Evolutionary conservation across 129 eudicot genomes (phyloP).

Genomic region (Flaveria linearis): DNA sequence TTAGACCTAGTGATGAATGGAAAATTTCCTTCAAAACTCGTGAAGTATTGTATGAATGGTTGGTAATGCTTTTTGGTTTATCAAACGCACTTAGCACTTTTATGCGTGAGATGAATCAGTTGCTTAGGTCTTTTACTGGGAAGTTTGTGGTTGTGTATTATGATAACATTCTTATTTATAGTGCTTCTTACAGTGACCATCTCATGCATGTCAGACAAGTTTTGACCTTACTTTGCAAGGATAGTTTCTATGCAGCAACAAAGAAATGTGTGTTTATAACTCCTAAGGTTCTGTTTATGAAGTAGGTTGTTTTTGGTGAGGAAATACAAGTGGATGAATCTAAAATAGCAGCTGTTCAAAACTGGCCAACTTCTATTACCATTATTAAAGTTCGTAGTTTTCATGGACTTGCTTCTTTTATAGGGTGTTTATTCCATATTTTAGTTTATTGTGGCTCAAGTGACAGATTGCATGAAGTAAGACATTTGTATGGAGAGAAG

Average conservation of each 20-base stretch:
- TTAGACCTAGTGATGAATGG: neutral
- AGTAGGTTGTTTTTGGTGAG: no score
- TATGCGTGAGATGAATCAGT: neutral
- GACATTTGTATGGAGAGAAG: no score
- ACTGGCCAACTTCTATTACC: neutral
- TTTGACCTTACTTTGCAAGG: neutral
- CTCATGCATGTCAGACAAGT: no score
- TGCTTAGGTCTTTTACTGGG: neutral
- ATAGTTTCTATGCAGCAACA: neutral
- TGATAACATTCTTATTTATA: no score
- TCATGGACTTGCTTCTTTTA: no score
- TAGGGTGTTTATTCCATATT: no score
- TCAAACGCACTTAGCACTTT: neutral
- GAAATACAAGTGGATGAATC: neutral
- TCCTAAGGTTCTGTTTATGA: no score
- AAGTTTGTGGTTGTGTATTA: neutral
- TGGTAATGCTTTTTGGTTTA: neutral
- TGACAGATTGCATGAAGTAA: no score
- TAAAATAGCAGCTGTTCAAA: neutral
- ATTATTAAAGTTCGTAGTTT: no score
- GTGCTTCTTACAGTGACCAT: no score
- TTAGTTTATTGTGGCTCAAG: no score
- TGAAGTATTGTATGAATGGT: neutral
- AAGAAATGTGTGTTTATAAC: no score
- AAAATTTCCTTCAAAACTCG: neutral